Evolutionary conservation across 139 green algal species (phyloP), one percentile per base, ranked within the genome.

Genomic region (Pleodorina starrii): DNA sequence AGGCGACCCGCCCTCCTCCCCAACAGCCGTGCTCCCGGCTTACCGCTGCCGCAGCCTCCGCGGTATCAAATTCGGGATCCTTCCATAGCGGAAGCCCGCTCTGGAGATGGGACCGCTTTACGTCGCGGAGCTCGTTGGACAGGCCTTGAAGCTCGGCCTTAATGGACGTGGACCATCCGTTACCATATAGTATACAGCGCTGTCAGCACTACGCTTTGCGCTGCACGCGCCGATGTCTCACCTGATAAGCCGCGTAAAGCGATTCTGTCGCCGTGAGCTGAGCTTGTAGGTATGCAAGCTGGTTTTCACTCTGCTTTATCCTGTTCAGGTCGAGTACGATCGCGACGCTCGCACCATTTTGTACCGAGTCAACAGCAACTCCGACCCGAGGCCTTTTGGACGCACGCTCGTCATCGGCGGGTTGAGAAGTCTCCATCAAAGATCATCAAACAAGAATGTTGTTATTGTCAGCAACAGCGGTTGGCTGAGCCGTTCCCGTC

Each of bases 201-300:
- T 66, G 54, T 12, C 21, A 32, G 54, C 54, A 12, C 29, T 66
- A 25, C 9, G 6, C 54, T 9, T 44, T 71, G n/a, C n/a, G n/a
- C n/a, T n/a, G n/a, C n/a, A n/a, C n/a, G n/a, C n/a, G n/a, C n/a
- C n/a, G n/a, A n/a, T n/a, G n/a, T n/a, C n/a, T n/a, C n/a, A 79
- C 82, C 66, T 88, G 29, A 32, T 88, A 88, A 6, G 82, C 82
- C 2, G 63, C 66, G 16, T 88, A 51, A 23, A 88, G 66, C 9
- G 82, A 42, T 36, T 88, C 66, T 2, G 82, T 71, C 1, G 82
- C 82, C 2, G 82, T 63, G 2, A 88, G 66, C 36, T 88, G 63
- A 12, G 82, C 60, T 25, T 79, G 82, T 11, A 79, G 35, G 29
- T 80, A 88, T 40, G 44, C 43, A 11, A 88, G 44, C 19, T 88